These are phyloP conservation scores for Trichoderma sp. DNA, from an alignment of 2,329 filamentous ascomycete species.

Conservation along the genomic window DNA sequence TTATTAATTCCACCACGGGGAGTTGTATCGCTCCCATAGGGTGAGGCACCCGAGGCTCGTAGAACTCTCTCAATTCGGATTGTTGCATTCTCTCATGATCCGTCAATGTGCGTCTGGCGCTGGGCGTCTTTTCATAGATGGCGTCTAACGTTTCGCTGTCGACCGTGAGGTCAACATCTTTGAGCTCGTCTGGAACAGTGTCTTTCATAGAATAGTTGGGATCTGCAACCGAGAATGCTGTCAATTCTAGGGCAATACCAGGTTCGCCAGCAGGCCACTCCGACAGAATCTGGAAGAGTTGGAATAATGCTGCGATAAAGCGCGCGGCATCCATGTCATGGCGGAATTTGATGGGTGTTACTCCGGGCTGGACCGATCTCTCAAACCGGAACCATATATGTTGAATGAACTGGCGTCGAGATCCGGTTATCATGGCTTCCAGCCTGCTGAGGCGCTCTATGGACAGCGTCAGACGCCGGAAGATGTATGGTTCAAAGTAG, in stretches of 20 bases:
- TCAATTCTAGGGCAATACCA: background rate
- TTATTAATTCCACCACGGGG: background rate
- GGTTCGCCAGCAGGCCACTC: background rate
- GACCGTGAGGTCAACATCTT: background rate
- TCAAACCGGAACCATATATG: background rate
- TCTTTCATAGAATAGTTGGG: background rate
- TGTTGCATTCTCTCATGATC: background rate
- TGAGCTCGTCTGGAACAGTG: background rate
- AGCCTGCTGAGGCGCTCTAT: background rate
- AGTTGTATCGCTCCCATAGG: background rate
- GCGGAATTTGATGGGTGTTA: background rate
- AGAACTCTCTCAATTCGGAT: background rate
- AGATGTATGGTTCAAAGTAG: background rate
- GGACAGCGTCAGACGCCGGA: background rate
- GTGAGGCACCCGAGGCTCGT: rapidly evolving
- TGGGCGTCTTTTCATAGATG: background rate
- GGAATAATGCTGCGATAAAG: background rate
- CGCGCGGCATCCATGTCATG: background rate
- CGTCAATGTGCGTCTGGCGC: background rate
- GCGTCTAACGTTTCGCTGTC: background rate
- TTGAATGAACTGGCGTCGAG: background rate
- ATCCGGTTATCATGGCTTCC: background rate
- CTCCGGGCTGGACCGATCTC: background rate
- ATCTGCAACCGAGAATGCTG: background rate
- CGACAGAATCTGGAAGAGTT: background rate